phyloP scores from a whole-genome alignment of 805 yeast species.

The Candida boidinii region DNA sequence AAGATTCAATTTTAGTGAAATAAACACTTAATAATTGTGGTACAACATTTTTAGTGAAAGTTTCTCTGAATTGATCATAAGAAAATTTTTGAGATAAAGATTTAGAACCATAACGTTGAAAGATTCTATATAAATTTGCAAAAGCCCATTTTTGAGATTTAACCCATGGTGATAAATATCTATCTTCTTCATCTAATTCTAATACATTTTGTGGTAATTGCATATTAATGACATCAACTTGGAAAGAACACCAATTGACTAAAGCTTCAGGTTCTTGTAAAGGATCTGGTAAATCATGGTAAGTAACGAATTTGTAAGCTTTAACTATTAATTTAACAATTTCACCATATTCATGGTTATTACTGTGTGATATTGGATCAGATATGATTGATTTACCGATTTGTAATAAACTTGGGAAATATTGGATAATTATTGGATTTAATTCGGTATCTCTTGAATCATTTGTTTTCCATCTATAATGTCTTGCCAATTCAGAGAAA shows the following conservation, averaged over 20 bases:
- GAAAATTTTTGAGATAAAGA: constrained; percentile 35
- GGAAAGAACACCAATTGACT: constrained; percentile 69
- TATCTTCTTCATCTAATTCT: constrained; percentile 43
- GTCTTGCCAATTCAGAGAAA: constrained; percentile 65
- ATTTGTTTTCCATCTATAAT: constrained; percentile 70
- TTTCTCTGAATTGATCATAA: constrained; percentile 50
- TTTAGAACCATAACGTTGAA: constrained; percentile 59
- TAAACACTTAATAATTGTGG: constrained; percentile 66
- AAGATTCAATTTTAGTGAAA: constrained; percentile 58
- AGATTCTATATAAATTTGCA: constrained; percentile 65
- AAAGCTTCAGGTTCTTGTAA: constrained; percentile 46
- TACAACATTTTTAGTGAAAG: constrained; percentile 49
- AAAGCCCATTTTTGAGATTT: constrained; percentile 86
- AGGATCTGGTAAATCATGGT: constrained; percentile 66
- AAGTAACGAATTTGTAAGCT: constrained; percentile 73
- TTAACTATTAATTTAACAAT: constrained; percentile 71
- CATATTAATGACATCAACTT: constrained; percentile 56
- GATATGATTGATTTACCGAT: constrained; percentile 51
- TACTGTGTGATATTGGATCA: constrained; percentile 21
- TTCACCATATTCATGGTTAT: constrained; percentile 41
- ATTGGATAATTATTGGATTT: constrained; percentile 50
- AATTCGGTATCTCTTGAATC: constrained; percentile 39
- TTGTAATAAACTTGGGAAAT: constrained; percentile 60
- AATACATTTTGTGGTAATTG: constrained; percentile 45
- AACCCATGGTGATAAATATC: constrained; percentile 50